Percentiles rank a stretch among this genome's conserved stretches.
Conservation (phyloP, 768 basidiomycete species). For the Russula dissimulans region DNA sequence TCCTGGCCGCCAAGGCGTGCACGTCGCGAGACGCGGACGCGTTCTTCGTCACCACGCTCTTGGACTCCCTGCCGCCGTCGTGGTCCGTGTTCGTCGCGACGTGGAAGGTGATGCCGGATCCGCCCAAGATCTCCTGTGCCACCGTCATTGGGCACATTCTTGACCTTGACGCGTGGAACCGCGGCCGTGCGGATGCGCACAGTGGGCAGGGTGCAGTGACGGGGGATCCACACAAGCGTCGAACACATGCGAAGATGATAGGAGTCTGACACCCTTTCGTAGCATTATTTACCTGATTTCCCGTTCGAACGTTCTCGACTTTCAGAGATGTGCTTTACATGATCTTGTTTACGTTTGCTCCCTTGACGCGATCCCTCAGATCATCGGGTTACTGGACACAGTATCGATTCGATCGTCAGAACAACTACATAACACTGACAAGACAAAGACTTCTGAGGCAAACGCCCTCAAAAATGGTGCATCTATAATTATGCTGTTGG, state of each 20-base stretch:
- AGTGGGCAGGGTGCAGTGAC: not conserved
- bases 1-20: constrained; percentile 1
- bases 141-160: constrained; percentile 9
- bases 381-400: too few species aligned
- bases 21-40: not conserved
- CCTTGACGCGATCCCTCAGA: not conserved
- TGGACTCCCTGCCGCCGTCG: constrained; percentile 10
- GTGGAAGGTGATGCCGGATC: not conserved
- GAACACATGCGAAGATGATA: not conserved
- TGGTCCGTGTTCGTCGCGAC: constrained; percentile 11
- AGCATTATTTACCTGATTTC: not conserved
- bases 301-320: not conserved
- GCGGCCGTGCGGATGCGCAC: constrained; percentile 9
- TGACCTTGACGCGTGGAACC: constrained; percentile 13
- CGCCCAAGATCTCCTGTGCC: not conserved
- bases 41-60: constrained; percentile 3
- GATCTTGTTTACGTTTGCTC: too few species aligned
- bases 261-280: not conserved
- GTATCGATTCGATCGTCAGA: not conserved
- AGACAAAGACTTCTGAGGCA: not conserved
- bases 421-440: too few species aligned
- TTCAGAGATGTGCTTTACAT: not conserved
- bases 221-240: not conserved
- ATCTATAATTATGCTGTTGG: constrained; percentile 21
- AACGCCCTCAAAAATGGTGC: not conserved